Evolutionary conservation across 2,329 filamentous ascomycete species (phyloP).

Genomic region (Beauveria sp.): DNA sequence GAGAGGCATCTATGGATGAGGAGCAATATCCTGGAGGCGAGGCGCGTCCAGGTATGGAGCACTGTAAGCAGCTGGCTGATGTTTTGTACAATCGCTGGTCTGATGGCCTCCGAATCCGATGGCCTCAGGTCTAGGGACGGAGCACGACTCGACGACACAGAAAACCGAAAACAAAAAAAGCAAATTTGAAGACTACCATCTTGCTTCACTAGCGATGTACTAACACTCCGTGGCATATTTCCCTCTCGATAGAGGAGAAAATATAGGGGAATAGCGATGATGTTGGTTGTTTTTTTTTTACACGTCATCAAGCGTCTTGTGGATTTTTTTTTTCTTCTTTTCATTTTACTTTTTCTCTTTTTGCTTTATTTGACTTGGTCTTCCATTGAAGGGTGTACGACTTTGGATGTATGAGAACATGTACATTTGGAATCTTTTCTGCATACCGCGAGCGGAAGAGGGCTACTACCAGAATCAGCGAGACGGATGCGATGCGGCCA

Average conservation of each 20-base stretch:
- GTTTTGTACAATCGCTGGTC: constrained; percentile 88
- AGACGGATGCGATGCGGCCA: neutral
- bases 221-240: neutral
- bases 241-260: neutral
- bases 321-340: neutral
- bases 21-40: constrained; percentile 49
- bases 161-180: neutral
- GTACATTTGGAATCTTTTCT: constrained; percentile 8
- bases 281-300: neutral
- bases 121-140: constrained; percentile 39
- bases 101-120: constrained; percentile 68
- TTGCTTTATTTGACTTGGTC: constrained; percentile 3
- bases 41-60: constrained; percentile 71
- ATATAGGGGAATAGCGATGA: neutral
- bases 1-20: constrained; percentile 41
- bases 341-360: neutral
- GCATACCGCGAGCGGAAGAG: neutral
- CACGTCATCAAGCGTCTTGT: constrained; percentile 5
- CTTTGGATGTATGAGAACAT: constrained; percentile 11
- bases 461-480: neutral
- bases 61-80: constrained; percentile 81
- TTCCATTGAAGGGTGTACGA: constrained; percentile 13
- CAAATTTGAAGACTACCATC: neutral
- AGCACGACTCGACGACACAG: neutral
- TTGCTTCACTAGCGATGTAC: constrained; percentile 6